A percentile compares a stretch with the other conserved stretches of the same genome.
Conservation (phyloP, 768 basidiomycete genomes). For the Dentipellis fragilis region DNA sequence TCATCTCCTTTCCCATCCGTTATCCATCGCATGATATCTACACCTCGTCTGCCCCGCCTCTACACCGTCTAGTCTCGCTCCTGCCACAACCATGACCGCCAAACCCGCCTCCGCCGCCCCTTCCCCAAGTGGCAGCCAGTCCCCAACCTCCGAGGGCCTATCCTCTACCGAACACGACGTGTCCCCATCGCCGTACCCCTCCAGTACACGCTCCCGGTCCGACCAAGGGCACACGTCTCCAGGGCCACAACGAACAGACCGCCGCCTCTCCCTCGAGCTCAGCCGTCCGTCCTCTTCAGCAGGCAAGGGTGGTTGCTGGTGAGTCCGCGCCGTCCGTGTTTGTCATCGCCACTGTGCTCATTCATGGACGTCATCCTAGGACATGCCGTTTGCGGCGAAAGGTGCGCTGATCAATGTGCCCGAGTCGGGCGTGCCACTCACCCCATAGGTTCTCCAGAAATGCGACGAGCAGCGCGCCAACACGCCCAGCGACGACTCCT, state of each 20-base stretch:
- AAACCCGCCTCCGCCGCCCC: background rate
- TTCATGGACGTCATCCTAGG: constrained; percentile 30
- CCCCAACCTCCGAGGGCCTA: constrained; percentile 8
- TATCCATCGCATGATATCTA: background rate
- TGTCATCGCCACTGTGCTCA: background rate
- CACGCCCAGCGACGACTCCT: constrained; percentile 51
- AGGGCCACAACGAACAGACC: background rate
- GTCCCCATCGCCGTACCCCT: constrained; percentile 1
- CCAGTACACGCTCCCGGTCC: constrained; percentile 2
- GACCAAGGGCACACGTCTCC: background rate
- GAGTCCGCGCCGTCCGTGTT: background rate
- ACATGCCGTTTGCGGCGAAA: constrained; percentile 79
- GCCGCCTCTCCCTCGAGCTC: constrained; percentile 9
- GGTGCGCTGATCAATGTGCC: constrained; percentile 29
- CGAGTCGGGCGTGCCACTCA: background rate
- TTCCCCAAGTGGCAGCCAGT: constrained; percentile 10
- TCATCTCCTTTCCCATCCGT: background rate
- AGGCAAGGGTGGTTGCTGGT: constrained; percentile 14
- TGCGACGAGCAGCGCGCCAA: constrained; percentile 70
- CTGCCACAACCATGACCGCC: background rate
- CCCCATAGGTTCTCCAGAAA: constrained; percentile 43
- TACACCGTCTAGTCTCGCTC: background rate
- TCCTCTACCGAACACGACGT: background rate
- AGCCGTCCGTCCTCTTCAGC: constrained; percentile 11
- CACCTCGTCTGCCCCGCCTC: background rate